phyloP scores from a whole-genome alignment of 257 asterid species.

The Solanum gracilifrons region DNA sequence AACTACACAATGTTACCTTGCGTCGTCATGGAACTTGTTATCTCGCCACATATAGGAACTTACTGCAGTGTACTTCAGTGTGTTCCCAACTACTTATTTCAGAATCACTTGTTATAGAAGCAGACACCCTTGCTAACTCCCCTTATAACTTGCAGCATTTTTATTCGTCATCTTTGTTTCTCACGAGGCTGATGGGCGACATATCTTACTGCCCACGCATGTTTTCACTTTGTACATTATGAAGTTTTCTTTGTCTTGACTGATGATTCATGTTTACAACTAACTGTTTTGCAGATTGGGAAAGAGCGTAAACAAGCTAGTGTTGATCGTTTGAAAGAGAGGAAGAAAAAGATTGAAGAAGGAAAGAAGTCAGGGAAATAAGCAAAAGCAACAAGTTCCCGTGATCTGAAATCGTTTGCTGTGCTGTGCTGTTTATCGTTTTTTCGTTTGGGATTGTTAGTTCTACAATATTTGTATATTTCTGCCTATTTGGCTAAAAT shows the following conservation, averaged over 20 bases:
- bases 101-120: neutral
- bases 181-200: neutral
- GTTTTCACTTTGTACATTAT: neutral
- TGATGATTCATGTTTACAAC: neutral
- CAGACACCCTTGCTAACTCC: neutral
- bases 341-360: slow-evolving; percentile 36
- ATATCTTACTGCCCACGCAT: neutral
- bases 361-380: slow-evolving; percentile 23
- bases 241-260: neutral
- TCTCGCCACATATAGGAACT: neutral
- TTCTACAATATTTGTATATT: neutral
- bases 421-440: neutral
- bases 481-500: slow-evolving; percentile 10
- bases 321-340: slow-evolving; percentile 22
- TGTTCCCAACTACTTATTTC: neutral
- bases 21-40: neutral
- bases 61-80: neutral
- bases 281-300: slow-evolving; percentile 40
- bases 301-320: slow-evolving; percentile 25
- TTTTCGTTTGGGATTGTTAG: neutral
- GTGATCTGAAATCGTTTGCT: neutral
- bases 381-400: neutral
- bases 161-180: neutral
- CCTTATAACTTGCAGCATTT: neutral
- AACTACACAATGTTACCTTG: neutral